Conservation (phyloP, 495 filamentous ascomycete genomes). For the Podospora didyma region DNA sequence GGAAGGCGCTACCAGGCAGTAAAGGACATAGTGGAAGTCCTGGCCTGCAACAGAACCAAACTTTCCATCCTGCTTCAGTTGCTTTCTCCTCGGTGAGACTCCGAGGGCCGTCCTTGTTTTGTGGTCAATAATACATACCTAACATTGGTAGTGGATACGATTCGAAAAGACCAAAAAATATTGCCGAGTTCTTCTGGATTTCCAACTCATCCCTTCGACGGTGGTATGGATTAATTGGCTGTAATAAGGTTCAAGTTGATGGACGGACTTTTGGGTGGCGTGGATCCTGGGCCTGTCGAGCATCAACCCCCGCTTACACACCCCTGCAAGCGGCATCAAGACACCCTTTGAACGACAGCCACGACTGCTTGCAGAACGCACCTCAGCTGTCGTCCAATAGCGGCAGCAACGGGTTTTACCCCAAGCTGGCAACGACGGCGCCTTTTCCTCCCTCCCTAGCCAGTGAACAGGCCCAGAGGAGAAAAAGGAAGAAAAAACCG, state of each 20-base stretch:
- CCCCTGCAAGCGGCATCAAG: conserved; percentile 11
- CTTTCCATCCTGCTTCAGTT: too few species aligned
- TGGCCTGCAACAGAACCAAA: too few species aligned
- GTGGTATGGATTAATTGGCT: too few species aligned
- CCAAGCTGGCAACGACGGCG: conserved; percentile 2
- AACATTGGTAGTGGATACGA: too few species aligned
- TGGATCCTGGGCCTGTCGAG: not conserved
- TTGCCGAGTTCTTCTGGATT: too few species aligned
- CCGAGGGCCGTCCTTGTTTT: too few species aligned
- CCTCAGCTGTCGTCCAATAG: conserved; percentile 26
- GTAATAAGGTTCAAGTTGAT: not conserved
- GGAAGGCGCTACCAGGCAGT: too few species aligned
- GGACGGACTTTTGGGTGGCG: not conserved
- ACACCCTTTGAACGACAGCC: conserved; percentile 32
- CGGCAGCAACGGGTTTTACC: conserved; percentile 1
- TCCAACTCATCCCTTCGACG: too few species aligned
- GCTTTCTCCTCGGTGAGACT: too few species aligned
- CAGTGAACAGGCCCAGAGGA: conserved; percentile 12
- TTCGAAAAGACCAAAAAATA: too few species aligned
- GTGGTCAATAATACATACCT: too few species aligned
- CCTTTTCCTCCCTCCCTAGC: conserved; percentile 7
- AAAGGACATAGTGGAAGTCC: too few species aligned
- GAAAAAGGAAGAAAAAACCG: conserved; percentile 14
- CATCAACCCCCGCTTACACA: conserved; percentile 5
- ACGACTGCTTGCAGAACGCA: conserved; percentile 37